Evolutionary conservation across 352 stramenopile species (phyloP).

Genomic region (Pythium rishiriense): DNA sequence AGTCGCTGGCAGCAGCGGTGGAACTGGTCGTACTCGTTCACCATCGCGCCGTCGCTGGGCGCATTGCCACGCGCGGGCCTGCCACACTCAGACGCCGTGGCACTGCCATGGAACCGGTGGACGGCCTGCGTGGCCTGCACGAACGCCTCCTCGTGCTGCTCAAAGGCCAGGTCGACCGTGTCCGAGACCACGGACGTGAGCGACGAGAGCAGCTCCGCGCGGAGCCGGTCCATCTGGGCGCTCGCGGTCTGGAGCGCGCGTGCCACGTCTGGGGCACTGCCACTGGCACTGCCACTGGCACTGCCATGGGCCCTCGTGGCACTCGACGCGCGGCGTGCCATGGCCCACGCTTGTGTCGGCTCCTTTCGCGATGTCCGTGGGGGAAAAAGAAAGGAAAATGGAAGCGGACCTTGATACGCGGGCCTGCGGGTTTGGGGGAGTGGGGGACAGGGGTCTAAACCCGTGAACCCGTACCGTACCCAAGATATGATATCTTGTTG

Average conservation of each 20-base stretch:
- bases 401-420: no score
- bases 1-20: conserved; percentile 57
- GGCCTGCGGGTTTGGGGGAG: no score
- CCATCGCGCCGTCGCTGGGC: conserved; percentile 7
- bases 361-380: no score
- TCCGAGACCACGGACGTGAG: conserved; percentile 50
- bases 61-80: neutral
- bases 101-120: conserved; percentile 17
- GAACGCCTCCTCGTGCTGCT: conserved; percentile 38
- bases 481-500: no score
- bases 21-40: conserved; percentile 56
- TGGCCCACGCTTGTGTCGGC: no score
- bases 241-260: neutral
- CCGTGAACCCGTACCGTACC: no score
- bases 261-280: no score
- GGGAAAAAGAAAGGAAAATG: no score
- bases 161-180: conserved; percentile 51
- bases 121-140: conserved; percentile 17
- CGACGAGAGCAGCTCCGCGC: conserved; percentile 40
- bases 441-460: no score
- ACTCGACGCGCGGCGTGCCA: no score
- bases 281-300: no score
- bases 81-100: neutral
- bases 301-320: no score
- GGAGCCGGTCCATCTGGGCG: conserved; percentile 32